Evolutionary conservation across 2,329 filamentous ascomycete species (phyloP), one percentile per base, ranked within the genome.

Genomic region (Magnaporthiopsis rhizophila): DNA sequence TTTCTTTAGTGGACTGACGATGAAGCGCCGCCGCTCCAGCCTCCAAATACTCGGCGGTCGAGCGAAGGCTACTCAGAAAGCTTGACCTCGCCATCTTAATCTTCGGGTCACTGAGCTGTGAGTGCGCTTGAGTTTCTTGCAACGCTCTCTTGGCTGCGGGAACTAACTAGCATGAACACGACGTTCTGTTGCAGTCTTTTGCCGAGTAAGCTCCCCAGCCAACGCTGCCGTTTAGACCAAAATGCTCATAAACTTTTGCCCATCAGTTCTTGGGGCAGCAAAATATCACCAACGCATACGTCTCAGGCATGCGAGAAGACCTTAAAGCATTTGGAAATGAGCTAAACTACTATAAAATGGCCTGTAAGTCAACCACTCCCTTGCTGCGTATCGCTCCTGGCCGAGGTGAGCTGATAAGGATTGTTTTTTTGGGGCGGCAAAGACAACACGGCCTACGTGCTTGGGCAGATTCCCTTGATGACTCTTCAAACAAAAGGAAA

Each of bases 231-330:
- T 56, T 0, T 11, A 1, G 32, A 26, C 45, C n/a, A 26, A 18
- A 18, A 15, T 4, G 21, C 50, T 38, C 24, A 24, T 30, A 30
- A n/a, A 56, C 7, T 45, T 30, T 58, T 24, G n/a, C 12, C n/a
- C 11, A n/a, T 45, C 34, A 63, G 62, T 63, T 63, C 21, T 36
- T 59, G 21, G 62, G 62, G 15, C 62, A 63, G 34, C 57, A 59
- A 59, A 58, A 63, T 36, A 63, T 63, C 18, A 63, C 62, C 62
- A 63, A 59, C 59, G 62, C 62, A 1, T 63, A 63, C 57, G 62
- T 59, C 18, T 63, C 62, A 26, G 62, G 62, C 36, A 63, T 63
- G 62, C 62, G 62, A 32, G 62, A 63, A 34, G 62, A 63, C 26
- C 62, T 59, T 30, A 53, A 59, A 15, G 62, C 62, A 4, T 63